phyloP scores from a whole-genome alignment of 2,329 filamentous ascomycete species.

The Pochonia chlamydosporia region DNA sequence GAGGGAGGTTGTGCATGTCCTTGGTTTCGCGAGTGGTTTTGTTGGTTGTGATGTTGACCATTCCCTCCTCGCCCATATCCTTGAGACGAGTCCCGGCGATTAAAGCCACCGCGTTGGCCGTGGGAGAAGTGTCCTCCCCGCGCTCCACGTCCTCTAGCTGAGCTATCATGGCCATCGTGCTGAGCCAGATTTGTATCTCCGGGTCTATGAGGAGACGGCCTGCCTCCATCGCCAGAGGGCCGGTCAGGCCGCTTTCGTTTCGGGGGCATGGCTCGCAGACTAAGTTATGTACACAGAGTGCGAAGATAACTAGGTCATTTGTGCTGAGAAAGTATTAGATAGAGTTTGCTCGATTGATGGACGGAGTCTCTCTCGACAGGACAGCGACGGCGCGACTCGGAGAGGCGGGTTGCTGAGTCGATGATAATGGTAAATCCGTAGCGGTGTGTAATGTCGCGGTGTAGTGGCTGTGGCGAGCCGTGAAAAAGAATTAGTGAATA shows the following conservation, averaged over 20 bases:
- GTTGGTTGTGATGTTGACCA: conserved; percentile 14
- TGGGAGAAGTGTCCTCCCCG: conserved; percentile 36
- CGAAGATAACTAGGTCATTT: conserved; percentile 27
- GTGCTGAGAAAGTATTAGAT: conserved; percentile 12
- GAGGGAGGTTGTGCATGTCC: conserved; percentile 16
- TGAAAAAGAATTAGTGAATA: too few species aligned
- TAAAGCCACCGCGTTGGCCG: conserved; percentile 35
- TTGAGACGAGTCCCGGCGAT: conserved; percentile 49
- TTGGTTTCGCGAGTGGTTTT: conserved; percentile 16
- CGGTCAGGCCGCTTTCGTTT: conserved; percentile 56
- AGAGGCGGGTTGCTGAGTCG: too few species aligned
- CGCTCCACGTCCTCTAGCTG: conserved; percentile 36
- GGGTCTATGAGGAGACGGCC: conserved; percentile 59
- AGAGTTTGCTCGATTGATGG: too few species aligned
- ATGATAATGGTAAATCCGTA: too few species aligned
- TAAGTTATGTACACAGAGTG: conserved; percentile 10
- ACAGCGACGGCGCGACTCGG: too few species aligned
- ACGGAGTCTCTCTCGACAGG: too few species aligned
- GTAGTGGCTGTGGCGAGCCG: too few species aligned
- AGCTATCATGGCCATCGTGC: conserved; percentile 50
- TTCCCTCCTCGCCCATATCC: conserved; percentile 20
- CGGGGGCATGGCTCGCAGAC: conserved; percentile 42
- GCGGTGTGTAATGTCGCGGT: too few species aligned
- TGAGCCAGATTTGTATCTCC: conserved; percentile 49
- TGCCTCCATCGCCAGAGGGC: conserved; percentile 39